Percentiles rank a stretch among this genome's conserved stretches.
Conservation (phyloP, 1,139 yeast genomes). For the Scheffersomyces parashehatae region DNA sequence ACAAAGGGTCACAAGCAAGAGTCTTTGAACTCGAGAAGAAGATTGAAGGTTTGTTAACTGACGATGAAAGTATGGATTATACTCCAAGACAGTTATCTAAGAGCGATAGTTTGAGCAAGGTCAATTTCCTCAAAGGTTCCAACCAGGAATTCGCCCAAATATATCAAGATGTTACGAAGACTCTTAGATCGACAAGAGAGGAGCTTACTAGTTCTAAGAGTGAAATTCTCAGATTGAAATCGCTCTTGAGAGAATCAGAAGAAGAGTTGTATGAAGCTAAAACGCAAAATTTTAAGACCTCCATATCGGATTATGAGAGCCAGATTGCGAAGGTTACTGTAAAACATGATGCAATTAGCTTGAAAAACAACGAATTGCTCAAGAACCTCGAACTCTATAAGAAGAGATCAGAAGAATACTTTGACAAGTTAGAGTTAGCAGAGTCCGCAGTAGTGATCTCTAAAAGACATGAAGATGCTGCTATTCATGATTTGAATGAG, state of each 20-base stretch:
- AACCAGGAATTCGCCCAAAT: constrained; percentile 52
- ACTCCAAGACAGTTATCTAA: constrained; percentile 17
- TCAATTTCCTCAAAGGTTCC: constrained; percentile 29
- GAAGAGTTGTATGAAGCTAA: constrained; percentile 47
- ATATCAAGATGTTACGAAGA: constrained; percentile 57
- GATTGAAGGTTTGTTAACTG: constrained; percentile 24
- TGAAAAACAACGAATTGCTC: constrained; percentile 53
- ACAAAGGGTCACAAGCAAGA: constrained; percentile 37
- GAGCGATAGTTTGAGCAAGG: constrained; percentile 42
- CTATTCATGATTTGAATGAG: constrained; percentile 58
- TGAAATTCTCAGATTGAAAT: constrained; percentile 54
- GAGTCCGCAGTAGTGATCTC: constrained; percentile 72
- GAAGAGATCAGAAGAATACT: constrained; percentile 74
- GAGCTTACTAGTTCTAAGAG: constrained; percentile 52
- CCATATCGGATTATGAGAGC: constrained; percentile 42
- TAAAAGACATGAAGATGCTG: constrained; percentile 58
- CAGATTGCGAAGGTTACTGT: constrained; percentile 47
- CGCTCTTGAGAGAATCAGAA: constrained; percentile 47
- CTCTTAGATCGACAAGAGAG: constrained; percentile 50
- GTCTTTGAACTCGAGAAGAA: constrained; percentile 36
- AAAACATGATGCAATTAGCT: constrained; percentile 51
- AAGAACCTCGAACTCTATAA: constrained; percentile 64
- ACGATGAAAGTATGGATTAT: constrained; percentile 13
- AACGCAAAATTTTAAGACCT: constrained; percentile 32
- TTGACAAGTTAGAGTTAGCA: constrained; percentile 72